A percentile compares a stretch with the other conserved stretches of the same genome.
These are phyloP conservation scores for Niveomyces coronatus DNA, from an alignment of 2,329 filamentous ascomycete genomes.

Conservation along the genomic window DNA sequence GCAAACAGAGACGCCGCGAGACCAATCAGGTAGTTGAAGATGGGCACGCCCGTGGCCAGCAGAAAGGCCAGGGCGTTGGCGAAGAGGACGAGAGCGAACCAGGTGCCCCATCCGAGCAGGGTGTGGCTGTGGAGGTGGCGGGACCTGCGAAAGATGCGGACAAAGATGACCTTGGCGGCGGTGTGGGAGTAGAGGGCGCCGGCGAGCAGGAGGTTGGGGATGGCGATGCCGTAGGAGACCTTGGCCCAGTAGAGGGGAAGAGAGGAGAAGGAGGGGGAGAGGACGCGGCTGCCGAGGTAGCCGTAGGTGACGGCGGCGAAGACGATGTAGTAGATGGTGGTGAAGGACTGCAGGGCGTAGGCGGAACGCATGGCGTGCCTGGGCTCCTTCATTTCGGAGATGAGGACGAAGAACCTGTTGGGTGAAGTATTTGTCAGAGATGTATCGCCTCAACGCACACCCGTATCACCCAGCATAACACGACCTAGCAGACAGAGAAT, in stretches of 20 bases:
- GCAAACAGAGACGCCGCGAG: constrained; percentile 41
- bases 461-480: too few species aligned
- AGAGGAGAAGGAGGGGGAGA: constrained; percentile 37
- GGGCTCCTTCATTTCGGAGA: constrained; percentile 42
- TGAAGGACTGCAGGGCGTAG: constrained; percentile 37
- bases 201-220: constrained; percentile 40
- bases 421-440: background rate
- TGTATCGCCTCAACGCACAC: too few species aligned
- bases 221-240: constrained; percentile 38
- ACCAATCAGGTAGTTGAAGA: constrained; percentile 43
- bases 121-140: constrained; percentile 38
- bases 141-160: constrained; percentile 35
- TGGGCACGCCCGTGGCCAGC: constrained; percentile 37
- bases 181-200: constrained; percentile 40
- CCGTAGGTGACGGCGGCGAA: constrained; percentile 41
- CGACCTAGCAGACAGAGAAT: too few species aligned
- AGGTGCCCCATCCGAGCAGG: constrained; percentile 33
- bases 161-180: constrained; percentile 40
- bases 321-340: constrained; percentile 39
- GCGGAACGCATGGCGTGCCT: constrained; percentile 41
- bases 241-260: constrained; percentile 35
- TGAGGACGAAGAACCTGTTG: constrained; percentile 40
- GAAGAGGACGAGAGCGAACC: constrained; percentile 34
- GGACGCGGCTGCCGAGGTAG: constrained; percentile 35
- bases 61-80: constrained; percentile 34